Conservation (phyloP, 768 basidiomycete species). For the Termitomyces sp. region DNA sequence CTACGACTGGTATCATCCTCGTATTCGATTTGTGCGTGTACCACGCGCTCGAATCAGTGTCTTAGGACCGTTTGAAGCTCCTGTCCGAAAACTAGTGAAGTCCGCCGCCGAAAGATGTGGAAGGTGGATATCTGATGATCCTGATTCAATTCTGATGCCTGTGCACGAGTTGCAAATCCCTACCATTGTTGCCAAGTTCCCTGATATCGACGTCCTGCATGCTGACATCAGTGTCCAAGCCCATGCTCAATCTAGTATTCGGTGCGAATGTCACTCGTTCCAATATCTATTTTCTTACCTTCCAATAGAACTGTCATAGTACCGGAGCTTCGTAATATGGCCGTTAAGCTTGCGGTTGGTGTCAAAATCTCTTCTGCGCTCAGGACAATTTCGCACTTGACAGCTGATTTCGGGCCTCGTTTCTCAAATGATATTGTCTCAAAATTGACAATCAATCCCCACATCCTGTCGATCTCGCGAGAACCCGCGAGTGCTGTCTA, state of each 20-base stretch:
- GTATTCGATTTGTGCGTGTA: slow-evolving; percentile 41
- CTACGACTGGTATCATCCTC: slow-evolving; percentile 52
- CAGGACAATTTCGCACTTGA: slow-evolving; percentile 55
- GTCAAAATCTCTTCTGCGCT: slow-evolving; percentile 54
- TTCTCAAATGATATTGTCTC: slow-evolving; percentile 47
- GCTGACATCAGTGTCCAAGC: slow-evolving; percentile 36
- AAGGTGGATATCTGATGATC: slow-evolving; percentile 17
- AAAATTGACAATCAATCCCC: slow-evolving; percentile 35
- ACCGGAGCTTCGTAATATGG: slow-evolving; percentile 36
- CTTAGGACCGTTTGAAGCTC: slow-evolving; percentile 36
- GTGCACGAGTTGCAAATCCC: slow-evolving; percentile 48
- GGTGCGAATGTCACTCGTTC: slow-evolving; percentile 24
- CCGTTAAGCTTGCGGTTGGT: slow-evolving; percentile 47
- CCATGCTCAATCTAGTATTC: slow-evolving; percentile 46
- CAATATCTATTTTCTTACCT: not conserved
- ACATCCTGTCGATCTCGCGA: slow-evolving; percentile 36
- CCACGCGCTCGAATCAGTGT: slow-evolving; percentile 30
- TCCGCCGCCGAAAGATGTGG: slow-evolving; percentile 27
- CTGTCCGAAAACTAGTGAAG: slow-evolving; percentile 25
- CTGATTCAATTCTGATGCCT: slow-evolving; percentile 35
- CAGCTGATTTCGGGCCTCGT: slow-evolving; percentile 50
- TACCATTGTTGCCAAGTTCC: slow-evolving; percentile 37
- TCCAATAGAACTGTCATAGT: slow-evolving; percentile 38
- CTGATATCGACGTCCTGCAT: slow-evolving; percentile 34
- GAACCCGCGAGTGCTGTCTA: slow-evolving; percentile 48